Base-by-base conservation (phyloP, 1,139 yeast genomes). In the Saccharomyces uvarum region DNA sequence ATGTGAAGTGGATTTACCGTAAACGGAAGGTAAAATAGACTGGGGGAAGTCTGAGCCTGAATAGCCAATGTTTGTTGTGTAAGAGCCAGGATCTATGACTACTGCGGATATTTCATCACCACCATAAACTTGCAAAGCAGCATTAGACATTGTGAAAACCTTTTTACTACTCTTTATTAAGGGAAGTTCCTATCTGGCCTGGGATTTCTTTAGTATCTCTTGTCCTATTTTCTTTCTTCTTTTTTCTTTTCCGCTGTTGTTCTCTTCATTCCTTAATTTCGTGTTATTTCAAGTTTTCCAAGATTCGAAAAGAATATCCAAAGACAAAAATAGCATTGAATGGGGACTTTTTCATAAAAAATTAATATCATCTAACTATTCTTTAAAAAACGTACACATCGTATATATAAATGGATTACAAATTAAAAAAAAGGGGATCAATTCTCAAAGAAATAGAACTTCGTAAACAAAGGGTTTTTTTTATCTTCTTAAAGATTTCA, bases 21-120 rank as follows among this genome's bases (percentile, higher is more conserved):
- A 85, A 59, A 69, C 76, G 0, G 96, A 86, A 1, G 97, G 88
- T 5, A 86, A 72, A 42, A 86, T 82, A 1, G 85, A 75, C 60
- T 86, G 83, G 6, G 99, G 99, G 57, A 83, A 80, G 70, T 93
- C 99, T 59, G 90, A 95, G 8, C 99, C 99, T 4, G 98, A 95
- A 70, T 82, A 91, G 1, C 99, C 99, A 26, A 87, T 82, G 56
- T 95, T 81, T 3, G 97, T 89, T 58, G 82, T 75, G 61, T 77
- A 82, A 9, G 97, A 84, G 27, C 99, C 98, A 0, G 96, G 91
- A 69, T 93, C 99, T 38, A 93, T 77, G 28, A 93, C 96, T 6
- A 93, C 77, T 41, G 99, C 97, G 59, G 89, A 83, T 59, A 93
- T 86, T 70, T 91, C 97, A 71, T 91, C 81, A 57, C 83, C 87